A percentile compares a stretch with the other conserved stretches of the same genome.
Evolutionary conservation across 169 alveolate species (phyloP).

Genomic region (Eimeria sp.): DNA sequence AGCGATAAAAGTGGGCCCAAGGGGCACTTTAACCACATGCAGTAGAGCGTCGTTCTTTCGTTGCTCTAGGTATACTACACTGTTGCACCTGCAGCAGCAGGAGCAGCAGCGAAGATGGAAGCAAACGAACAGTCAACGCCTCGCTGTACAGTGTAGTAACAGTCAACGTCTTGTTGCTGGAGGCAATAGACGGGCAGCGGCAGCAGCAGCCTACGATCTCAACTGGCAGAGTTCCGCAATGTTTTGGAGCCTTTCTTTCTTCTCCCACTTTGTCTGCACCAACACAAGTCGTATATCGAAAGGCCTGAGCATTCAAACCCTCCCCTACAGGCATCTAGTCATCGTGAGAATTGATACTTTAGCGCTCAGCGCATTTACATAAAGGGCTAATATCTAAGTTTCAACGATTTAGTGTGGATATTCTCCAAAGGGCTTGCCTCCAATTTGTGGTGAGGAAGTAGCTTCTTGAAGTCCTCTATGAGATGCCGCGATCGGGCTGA

Average conservation of each 20-base stretch:
- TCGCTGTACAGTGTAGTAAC: not conserved
- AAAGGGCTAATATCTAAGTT: not conserved
- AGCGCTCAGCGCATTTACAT: not conserved
- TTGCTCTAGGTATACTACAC: conserved; percentile 84
- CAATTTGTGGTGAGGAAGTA: conserved; percentile 99
- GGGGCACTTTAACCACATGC: conserved; percentile 96
- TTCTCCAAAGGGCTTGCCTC: conserved; percentile 89
- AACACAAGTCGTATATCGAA: not conserved
- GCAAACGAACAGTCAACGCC: conserved; percentile 86
- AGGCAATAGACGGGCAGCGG: not conserved
- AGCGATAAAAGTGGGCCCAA: conserved; percentile 97
- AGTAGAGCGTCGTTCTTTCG: conserved; percentile 92
- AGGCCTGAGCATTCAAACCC: not conserved
- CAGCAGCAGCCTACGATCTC: conserved; percentile 32
- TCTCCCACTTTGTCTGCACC: conserved; percentile 93
- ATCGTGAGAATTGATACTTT: not conserved
- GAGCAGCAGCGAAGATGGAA: not conserved
- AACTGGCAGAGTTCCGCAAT: conserved; percentile 92
- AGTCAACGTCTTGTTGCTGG: not conserved
- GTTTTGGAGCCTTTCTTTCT: conserved; percentile 90
- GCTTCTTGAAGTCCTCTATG: conserved; percentile 95
- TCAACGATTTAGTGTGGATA: conserved; percentile 86
- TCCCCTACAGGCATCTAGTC: not conserved
- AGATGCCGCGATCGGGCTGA: conserved; percentile 96
- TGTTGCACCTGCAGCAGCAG: conserved; percentile 80